Evolutionary conservation across 495 filamentous ascomycete genomes (phyloP), one percentile per base, ranked within the genome.

Genomic region (Penicillium maclennaniae): DNA sequence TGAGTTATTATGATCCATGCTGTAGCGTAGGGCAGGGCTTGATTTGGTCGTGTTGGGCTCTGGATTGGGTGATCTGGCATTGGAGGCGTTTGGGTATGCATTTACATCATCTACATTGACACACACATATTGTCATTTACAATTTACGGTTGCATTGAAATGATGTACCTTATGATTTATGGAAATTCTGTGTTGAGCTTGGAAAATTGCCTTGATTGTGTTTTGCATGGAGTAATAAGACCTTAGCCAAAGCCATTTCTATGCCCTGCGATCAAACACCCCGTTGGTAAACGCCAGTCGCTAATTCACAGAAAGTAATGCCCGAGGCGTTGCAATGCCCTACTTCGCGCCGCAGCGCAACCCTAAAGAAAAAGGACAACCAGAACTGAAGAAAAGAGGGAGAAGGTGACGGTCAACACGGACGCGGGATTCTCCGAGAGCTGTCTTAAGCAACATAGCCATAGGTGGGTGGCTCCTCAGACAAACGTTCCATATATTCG

Each of bases 401-500:
- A 26, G 26, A 47, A 47, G 43, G 23, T 19, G 38, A 14, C 2
- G 7, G 38, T 41, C 20, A 12, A 20, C 15, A 41, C n/a, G 21
- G 15, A 19, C 6, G 37, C 14, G 20, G 36, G 15, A 21, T 0
- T 17, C 1, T 16, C 10, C n/a, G 17, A 23, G 17, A 43, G 39
- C 40, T 6, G 14, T 19, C 20, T 52, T 49, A 87, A 23, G 84
- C 92, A 49, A 96, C 66, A 65, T 96, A 96, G 31, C 80, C 78
- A 62, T 96, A 96, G 1, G 84, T 82, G 2, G 89, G 78, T 6
- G 78, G 72, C 12, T 86, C 81, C 27, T 84, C 82, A 17, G 91
- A 87, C 0, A 92, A 74, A 23, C 93, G 83, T 69, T 95, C 92
- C n/a, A 99, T 71, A 62, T 97, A 99, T 63, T 99, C 93, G 42